These are phyloP conservation scores for Fusarium euwallaceae DNA, from an alignment of 2,329 filamentous ascomycete species.

Conservation along the genomic window DNA sequence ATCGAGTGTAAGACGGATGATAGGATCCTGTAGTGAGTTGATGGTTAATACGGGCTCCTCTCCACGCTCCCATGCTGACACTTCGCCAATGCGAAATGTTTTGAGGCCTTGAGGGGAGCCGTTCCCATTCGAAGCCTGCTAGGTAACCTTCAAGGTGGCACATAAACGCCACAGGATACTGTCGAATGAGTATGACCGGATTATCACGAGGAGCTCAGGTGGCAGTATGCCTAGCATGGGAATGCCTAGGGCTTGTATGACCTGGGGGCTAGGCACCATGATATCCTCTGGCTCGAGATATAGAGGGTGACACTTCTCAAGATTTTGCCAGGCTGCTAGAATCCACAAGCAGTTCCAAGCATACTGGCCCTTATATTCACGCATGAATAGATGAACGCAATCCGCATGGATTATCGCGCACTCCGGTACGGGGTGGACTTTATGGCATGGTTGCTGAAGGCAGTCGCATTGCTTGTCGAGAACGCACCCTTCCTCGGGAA, in stretches of 20 bases:
- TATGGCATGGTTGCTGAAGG: not conserved
- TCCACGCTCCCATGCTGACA: not conserved
- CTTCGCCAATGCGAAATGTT: not conserved
- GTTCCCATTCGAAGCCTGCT: not conserved
- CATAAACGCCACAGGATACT: conserved; percentile 3
- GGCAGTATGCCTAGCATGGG: not conserved
- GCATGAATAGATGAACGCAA: not conserved
- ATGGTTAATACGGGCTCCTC: not conserved
- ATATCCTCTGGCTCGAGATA: not conserved
- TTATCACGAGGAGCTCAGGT: not conserved
- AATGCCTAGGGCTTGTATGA: not conserved
- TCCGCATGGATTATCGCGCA: not conserved
- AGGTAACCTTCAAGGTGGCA: not conserved
- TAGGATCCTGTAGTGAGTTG: not conserved
- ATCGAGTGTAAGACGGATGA: not conserved
- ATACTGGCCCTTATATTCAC: not conserved
- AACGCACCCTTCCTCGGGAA: not conserved
- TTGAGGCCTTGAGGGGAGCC: not conserved
- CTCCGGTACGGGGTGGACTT: not conserved
- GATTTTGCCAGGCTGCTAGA: not conserved
- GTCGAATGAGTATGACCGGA: not conserved
- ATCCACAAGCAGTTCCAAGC: not conserved
- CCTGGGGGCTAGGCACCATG: not conserved
- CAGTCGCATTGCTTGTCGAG: not conserved
- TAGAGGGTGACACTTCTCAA: not conserved